Evolutionary conservation across 108 stramenopile genomes (phyloP).

Genomic region (Seminavis robusta): DNA sequence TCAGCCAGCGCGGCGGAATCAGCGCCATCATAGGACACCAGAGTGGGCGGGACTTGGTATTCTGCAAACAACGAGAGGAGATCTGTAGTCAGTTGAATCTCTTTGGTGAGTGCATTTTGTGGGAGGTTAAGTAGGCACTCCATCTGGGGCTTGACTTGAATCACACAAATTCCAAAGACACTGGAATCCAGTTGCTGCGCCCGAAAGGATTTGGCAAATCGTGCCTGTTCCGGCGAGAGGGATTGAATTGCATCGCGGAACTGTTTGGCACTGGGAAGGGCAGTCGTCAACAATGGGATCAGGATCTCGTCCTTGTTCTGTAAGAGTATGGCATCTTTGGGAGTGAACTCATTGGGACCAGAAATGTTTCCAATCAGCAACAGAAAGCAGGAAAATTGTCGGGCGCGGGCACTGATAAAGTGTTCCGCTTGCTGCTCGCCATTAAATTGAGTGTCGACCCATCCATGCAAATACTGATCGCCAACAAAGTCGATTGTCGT

Average conservation of each 20-base stretch:
- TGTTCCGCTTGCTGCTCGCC: slow-evolving; percentile 2
- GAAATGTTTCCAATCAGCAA: slow-evolving; percentile 72
- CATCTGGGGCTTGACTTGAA: slow-evolving; percentile 88
- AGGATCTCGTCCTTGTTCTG: slow-evolving; percentile 87
- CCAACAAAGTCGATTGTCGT: slow-evolving; percentile 38
- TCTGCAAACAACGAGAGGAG: slow-evolving; percentile 80
- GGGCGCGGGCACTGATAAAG: slow-evolving; percentile 55
- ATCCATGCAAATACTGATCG: slow-evolving; percentile 49
- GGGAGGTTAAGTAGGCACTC: slow-evolving; percentile 69
- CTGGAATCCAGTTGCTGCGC: slow-evolving; percentile 79
- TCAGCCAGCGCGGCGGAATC: background rate
- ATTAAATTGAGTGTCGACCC: slow-evolving; percentile 21
- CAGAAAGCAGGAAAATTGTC: slow-evolving; percentile 79
- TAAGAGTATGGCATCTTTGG: slow-evolving; percentile 82
- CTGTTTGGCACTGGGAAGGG: slow-evolving; percentile 79
- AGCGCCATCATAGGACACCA: slow-evolving; percentile 74
- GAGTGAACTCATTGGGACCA: slow-evolving; percentile 51
- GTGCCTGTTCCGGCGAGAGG: slow-evolving; percentile 82
- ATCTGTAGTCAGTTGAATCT: slow-evolving; percentile 80
- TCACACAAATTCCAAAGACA: slow-evolving; percentile 74
- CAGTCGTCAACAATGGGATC: slow-evolving; percentile 73
- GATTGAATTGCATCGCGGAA: slow-evolving; percentile 84
- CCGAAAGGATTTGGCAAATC: slow-evolving; percentile 74
- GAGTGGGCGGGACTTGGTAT: slow-evolving; percentile 82
- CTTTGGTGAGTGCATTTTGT: slow-evolving; percentile 67